Evolutionary conservation across 148 eudicot genomes (phyloP).

Genomic region (Cornus florida): DNA sequence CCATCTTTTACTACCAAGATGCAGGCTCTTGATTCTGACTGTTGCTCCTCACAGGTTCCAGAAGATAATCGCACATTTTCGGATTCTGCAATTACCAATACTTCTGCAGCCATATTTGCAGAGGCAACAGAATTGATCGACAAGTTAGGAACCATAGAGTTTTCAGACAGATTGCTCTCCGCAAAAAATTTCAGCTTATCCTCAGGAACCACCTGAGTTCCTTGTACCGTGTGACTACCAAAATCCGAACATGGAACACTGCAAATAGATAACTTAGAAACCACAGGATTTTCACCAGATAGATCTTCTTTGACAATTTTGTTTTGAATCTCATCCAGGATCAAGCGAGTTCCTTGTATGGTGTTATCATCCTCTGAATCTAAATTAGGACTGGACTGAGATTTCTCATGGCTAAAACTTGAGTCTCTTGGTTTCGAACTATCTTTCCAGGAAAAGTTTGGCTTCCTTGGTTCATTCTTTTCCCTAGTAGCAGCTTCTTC

Average conservation of each 20-base stretch:
- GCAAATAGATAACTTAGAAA: conserved; percentile 12
- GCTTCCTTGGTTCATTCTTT: not conserved
- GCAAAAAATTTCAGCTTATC: conserved; percentile 16
- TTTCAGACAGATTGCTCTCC: conserved; percentile 19
- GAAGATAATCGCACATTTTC: conserved; percentile 1
- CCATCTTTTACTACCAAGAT: conserved; percentile 13
- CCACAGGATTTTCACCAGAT: conserved; percentile 18
- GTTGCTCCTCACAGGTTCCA: conserved; percentile 15
- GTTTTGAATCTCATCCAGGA: conserved; percentile 6
- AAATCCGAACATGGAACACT: conserved; percentile 16
- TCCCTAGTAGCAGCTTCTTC: not conserved
- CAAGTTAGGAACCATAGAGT: not conserved
- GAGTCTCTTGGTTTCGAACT: not conserved
- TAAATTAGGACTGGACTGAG: not conserved
- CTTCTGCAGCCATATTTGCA: conserved; percentile 3
- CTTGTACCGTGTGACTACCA: conserved; percentile 11
- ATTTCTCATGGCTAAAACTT: conserved; percentile 2
- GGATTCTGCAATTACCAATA: conserved; percentile 16
- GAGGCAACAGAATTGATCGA: not conserved
- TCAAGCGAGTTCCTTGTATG: conserved; percentile 5
- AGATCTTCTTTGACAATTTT: conserved; percentile 19
- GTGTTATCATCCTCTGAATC: not conserved
- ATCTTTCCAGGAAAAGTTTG: not conserved
- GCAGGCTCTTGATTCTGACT: conserved; percentile 20
- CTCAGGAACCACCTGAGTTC: conserved; percentile 3